Evolutionary conservation across 2,329 filamentous ascomycete species (phyloP).

Genomic region (Phaeoacremonium minimum): DNA sequence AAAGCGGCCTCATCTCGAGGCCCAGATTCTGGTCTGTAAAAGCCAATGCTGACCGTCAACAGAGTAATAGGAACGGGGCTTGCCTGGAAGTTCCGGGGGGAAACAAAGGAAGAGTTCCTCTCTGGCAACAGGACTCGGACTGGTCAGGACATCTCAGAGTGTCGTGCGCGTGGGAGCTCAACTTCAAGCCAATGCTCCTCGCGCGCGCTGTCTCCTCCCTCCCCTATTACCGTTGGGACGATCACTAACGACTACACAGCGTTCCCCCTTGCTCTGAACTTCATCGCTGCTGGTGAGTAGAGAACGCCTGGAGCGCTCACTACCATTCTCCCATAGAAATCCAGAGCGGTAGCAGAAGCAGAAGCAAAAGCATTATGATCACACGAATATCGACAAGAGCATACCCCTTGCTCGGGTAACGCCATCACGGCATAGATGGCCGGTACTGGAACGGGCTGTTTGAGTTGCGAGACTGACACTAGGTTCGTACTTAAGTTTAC

Average conservation of each 20-base stretch:
- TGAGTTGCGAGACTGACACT: slow-evolving; percentile 23
- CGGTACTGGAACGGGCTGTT: not conserved
- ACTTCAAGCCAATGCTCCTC: slow-evolving; percentile 7
- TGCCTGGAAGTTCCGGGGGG: slow-evolving; percentile 54
- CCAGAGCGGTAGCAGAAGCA: slow-evolving; percentile 59
- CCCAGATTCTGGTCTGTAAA: no score
- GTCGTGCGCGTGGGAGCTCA: slow-evolving; percentile 5
- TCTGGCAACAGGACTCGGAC: slow-evolving; percentile 78
- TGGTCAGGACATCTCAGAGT: slow-evolving; percentile 50
- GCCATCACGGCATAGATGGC: slow-evolving; percentile 3
- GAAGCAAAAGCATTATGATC: slow-evolving; percentile 4
- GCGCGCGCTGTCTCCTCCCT: not conserved
- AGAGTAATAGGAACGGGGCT: slow-evolving; percentile 61
- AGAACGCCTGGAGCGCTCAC: slow-evolving; percentile 25
- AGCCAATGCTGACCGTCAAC: slow-evolving; percentile 4
- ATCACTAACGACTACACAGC: slow-evolving; percentile 39
- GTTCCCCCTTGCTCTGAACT: slow-evolving; percentile 78
- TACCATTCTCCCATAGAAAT: slow-evolving; percentile 32
- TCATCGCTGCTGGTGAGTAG: slow-evolving; percentile 88
- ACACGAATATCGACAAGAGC: not conserved
- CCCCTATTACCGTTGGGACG: not conserved
- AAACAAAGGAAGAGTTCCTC: slow-evolving; percentile 68
- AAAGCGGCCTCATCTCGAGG: no score
- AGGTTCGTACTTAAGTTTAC: slow-evolving; percentile 38
- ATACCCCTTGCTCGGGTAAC: not conserved